A percentile compares a stretch with the other conserved stretches of the same genome.
These are phyloP conservation scores for Cystobasidium onofrii DNA, from an alignment of 768 basidiomycete genomes.

Conservation along the genomic window DNA sequence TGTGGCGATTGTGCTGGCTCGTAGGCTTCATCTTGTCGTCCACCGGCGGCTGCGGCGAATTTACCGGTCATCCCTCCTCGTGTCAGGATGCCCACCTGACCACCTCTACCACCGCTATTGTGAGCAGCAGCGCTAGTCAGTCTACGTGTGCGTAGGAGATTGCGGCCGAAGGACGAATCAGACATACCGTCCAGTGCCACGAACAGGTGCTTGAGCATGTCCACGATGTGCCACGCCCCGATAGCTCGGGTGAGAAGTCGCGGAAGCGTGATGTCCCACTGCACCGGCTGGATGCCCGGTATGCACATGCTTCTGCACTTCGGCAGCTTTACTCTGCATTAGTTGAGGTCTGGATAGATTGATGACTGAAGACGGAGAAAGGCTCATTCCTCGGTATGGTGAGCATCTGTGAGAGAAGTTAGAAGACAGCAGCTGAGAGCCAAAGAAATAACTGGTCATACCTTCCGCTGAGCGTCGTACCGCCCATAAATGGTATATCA, in stretches of 20 bases:
- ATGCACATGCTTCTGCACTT: neutral
- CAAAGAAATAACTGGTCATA: slow-evolving; percentile 44
- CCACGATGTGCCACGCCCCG: slow-evolving; percentile 23
- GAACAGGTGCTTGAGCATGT: neutral
- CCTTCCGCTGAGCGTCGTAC: slow-evolving; percentile 75
- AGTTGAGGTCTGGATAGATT: slow-evolving; percentile 61
- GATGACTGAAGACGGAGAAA: slow-evolving; percentile 76
- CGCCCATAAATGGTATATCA: slow-evolving; percentile 93
- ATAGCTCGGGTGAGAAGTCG: slow-evolving; percentile 11
- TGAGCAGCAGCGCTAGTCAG: neutral
- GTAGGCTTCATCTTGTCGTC: neutral
- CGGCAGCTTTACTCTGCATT: neutral
- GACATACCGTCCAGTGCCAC: neutral
- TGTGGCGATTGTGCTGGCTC: neutral
- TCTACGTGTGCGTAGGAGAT: neutral
- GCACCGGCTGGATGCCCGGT: neutral
- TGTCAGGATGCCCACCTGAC: neutral
- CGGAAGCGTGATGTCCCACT: neutral
- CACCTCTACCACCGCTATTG: neutral
- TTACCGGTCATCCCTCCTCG: neutral
- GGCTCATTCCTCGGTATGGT: slow-evolving; percentile 79
- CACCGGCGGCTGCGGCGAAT: neutral
- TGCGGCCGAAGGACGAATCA: neutral
- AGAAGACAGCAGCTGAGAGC: neutral
- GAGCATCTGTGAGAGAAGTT: slow-evolving; percentile 59